Base-by-base conservation (phyloP, 441 rosid species). In the Corymbia citriodora region DNA sequence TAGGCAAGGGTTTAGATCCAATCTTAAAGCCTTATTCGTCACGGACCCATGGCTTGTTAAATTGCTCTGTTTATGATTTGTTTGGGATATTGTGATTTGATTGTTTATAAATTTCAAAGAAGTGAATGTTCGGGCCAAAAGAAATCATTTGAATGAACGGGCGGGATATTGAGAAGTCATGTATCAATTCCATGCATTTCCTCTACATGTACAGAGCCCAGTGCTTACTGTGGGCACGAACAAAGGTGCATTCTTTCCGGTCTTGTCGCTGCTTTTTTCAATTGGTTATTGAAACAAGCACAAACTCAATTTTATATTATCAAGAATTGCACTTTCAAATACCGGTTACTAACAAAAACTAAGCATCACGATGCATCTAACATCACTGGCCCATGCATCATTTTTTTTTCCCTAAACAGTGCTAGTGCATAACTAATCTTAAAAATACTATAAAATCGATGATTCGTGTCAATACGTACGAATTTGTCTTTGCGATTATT, bases 401-500 rank as follows among this genome's bases (percentile, higher is more conserved):
- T 70, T 33, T 70, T 57, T 57, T 31, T 70, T 59, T 4, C n/a
- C 6, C 81, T 10, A 4, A 70, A 68, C 31, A 10, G 8, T 29
- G 23, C 8, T 33, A 57, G 36, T 65, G 6, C 74, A n/a, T n/a
- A 8, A 65, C 18, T 18, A 70, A 70, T 17, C 21, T 0, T 72
- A 36, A 3, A 31, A 70, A 1, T 17, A 17, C 0, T 13, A 5
- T 17, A 33, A 17, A 70, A 70, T 2, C 2, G 0, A 70, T 2
- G 2, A 0, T 2, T 1, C 3, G 1, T 68, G 3, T 31, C 9
- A 2, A 31, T 3, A 68, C 17, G 3, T 68, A 1, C 4, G 7
- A 68, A 31, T 31, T 9, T 33, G 12, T 19, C 7, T 17, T 0
- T 29, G 19, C 2, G 0, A 33, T 10, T 17, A 13, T 17, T 10